Evolutionary conservation across 495 filamentous ascomycete species (phyloP).

Genomic region (Hypoxylon fragiforme): DNA sequence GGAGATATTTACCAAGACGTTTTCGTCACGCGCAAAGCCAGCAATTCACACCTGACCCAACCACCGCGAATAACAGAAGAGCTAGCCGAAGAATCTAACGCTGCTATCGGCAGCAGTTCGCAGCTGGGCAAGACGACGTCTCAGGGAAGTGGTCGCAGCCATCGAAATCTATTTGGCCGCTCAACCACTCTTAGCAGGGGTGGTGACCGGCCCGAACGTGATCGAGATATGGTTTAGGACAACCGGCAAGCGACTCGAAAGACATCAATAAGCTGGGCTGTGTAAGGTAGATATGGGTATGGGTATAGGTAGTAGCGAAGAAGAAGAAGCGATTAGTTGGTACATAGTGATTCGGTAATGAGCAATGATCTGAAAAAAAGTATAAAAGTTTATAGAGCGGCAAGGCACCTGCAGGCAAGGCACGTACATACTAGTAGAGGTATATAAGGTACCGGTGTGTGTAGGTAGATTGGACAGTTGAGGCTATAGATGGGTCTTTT

Average conservation of each 20-base stretch:
- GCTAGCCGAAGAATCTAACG: conserved; percentile 9
- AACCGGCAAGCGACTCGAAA: neutral
- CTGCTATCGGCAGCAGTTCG: conserved; percentile 9
- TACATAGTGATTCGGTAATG: conserved; percentile 1
- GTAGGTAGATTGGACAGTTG: too few species aligned
- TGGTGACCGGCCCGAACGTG: conserved; percentile 18
- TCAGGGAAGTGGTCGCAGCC: conserved; percentile 21
- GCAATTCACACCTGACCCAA: conserved; percentile 17
- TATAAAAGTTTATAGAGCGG: conserved; percentile 8
- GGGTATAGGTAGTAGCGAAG: neutral
- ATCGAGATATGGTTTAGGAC: conserved; percentile 32
- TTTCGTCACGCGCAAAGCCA: conserved; percentile 29
- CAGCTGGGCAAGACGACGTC: conserved; percentile 19
- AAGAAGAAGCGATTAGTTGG: too few species aligned
- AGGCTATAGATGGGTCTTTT: too few species aligned
- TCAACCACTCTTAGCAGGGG: conserved; percentile 18
- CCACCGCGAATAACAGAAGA: conserved; percentile 36
- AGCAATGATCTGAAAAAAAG: conserved; percentile 3
- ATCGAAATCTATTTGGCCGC: conserved; percentile 16
- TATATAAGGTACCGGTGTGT: too few species aligned
- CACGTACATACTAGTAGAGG: too few species aligned
- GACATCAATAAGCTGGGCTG: neutral
- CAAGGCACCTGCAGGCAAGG: too few species aligned
- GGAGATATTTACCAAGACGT: conserved; percentile 38
- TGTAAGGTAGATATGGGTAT: neutral